Evolutionary conservation across 805 yeast species (phyloP), one percentile per base, ranked within the genome.

Genomic region (Myxozyma geophila): DNA sequence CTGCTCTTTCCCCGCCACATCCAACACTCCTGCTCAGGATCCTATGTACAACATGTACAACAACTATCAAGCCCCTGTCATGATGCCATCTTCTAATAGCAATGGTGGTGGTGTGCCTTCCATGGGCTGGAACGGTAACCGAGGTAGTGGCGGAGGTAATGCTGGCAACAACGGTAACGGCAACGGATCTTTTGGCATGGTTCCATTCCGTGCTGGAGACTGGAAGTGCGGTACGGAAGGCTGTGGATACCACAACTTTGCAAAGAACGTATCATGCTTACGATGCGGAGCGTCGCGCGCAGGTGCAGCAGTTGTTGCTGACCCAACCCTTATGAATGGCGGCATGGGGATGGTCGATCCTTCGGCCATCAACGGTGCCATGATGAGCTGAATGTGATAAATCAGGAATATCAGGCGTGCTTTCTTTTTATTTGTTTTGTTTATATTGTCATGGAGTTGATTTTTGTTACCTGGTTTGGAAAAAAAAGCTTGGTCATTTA

Each of bases 131-230:
- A 69, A 60, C 54, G 68, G 68, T 59, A 67, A 64, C 59, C 69
- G 58, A 8, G 66, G 58, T 67, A 67, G 54, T 63, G 61, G 52
- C 15, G 63, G 54, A 58, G 63, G 54, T 50, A 62, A 43, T 37
- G 62, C 59, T 19, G 54, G 62, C 15, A 69, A 67, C 59, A 70
- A 72, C 57, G 67, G 70, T 50, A 70, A 60, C 52, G 68, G 68
- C 54, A 70, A 68, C 54, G 67, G 63, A 33, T 56, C 66, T 28
- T 64, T 63, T 58, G 82, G 80, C 5, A 79, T 85, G 70, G 96
- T 92, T n/a, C 97, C 97, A 37, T 92, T 92, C 77, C 83, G 98
- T 71, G 97, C 97, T 2, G 97, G 97, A 58, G 98, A 92, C 77
- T 92, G 97, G 97, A 92, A 91, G 75, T 92, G 97, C 79, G 80